Conservation (phyloP, 345 rosid species). For the Corchorus olitorius region DNA sequence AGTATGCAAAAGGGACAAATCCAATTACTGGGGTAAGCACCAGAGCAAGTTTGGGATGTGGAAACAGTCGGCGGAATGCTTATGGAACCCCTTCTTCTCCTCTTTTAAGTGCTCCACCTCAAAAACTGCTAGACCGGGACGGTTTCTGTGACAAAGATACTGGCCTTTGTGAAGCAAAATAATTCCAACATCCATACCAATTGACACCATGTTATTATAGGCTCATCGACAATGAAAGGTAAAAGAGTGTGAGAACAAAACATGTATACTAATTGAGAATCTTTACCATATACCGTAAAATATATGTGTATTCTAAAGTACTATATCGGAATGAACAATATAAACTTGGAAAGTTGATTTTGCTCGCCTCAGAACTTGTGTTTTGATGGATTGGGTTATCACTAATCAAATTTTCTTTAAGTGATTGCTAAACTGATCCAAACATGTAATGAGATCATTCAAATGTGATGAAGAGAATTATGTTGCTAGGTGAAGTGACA, state of each 20-base stretch:
- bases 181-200: neutral
- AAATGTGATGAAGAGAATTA: neutral
- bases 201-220: neutral
- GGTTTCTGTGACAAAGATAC: constrained; percentile 76
- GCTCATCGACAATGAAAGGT: neutral
- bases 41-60: constrained; percentile 83
- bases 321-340: too few species aligned
- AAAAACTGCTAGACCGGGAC: constrained; percentile 77
- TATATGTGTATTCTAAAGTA: too few species aligned
- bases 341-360: too few species aligned
- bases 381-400: neutral
- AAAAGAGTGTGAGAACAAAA: neutral
- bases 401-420: neutral
- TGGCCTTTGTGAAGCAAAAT: constrained; percentile 75
- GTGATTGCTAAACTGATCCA: neutral
- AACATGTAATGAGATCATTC: neutral
- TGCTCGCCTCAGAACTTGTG: too few species aligned
- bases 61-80: constrained; percentile 79
- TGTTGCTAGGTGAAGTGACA: neutral
- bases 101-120: constrained; percentile 79
- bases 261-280: neutral
- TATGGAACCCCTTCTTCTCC: constrained; percentile 91
- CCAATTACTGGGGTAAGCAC: constrained; percentile 82
- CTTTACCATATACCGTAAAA: too few species aligned
- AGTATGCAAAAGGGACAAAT: constrained; percentile 88